Percentiles rank a stretch among this genome's conserved stretches.
Conservation (phyloP, 2,329 filamentous ascomycete genomes). For the Fusarium clavum region DNA sequence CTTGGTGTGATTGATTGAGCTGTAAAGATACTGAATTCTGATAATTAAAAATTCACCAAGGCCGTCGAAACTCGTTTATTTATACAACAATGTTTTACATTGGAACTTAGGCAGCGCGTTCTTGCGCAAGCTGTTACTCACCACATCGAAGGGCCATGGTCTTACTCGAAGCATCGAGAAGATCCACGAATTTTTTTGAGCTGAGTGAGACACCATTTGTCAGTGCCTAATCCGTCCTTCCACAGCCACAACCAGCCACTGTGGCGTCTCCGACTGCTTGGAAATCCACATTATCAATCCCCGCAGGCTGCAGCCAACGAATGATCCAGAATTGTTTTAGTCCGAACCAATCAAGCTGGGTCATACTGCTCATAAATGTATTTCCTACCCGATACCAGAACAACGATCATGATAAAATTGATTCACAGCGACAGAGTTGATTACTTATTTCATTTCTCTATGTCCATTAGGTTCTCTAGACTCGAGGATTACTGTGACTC, state of each 20-base stretch:
- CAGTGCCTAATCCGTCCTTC: neutral
- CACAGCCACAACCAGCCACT: neutral
- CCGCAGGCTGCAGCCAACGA: neutral
- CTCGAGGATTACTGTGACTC: fast-evolving
- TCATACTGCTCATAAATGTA: neutral
- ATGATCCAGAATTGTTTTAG: neutral
- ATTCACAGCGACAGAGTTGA: neutral
- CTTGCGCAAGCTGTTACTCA: slow-evolving; percentile 19
- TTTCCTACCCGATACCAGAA: neutral
- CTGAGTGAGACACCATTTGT: slow-evolving; percentile 20
- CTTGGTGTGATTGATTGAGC: neutral
- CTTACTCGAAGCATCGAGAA: slow-evolving; percentile 18
- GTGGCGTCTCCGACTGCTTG: neutral
- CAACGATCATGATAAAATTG: fast-evolving
- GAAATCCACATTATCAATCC: neutral
- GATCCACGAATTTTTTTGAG: neutral
- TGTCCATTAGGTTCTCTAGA: fast-evolving
- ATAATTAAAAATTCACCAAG: neutral
- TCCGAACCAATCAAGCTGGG: neutral
- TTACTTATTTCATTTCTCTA: neutral
- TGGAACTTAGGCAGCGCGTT: neutral
- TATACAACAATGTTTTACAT: neutral
- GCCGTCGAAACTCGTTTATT: neutral
- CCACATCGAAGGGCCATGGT: neutral
- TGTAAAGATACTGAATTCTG: slow-evolving; percentile 1